Base-by-base conservation (phyloP, 2,329 filamentous ascomycete genomes). In the Arachnomyces sp. region DNA sequence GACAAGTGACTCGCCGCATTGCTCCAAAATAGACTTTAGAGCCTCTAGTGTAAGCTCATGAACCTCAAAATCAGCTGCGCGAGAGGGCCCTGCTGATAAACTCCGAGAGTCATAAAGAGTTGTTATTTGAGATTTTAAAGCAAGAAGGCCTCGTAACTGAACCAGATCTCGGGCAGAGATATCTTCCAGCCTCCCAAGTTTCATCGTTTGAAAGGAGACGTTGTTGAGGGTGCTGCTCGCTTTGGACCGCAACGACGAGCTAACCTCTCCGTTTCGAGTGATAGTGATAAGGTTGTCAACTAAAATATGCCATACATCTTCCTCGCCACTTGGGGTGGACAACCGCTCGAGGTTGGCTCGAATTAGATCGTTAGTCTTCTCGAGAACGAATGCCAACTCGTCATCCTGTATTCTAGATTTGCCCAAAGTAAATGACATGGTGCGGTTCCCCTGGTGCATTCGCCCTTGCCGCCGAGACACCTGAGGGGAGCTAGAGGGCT, bases 1-100 rank as follows among this genome's bases (percentile, higher is more conserved):
- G 11, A 84, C 71, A 4, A 96, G 73, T 0, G 78, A 80, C 56
- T 98, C 89, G 7, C 90, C 92, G 51, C 84, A 90, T 46, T 88
- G 83, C 55, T 96, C 90, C 2, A 98, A 72, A 14, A 95, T 78
- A 40, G 74, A 81, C 58, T 87, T 88, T 5, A 95, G 68, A 0
- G 84, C 82, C 48, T 94, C 86, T 2, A 95, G 73, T 16, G 86
- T 73, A 39, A 84, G 78, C 47, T 82, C 82, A 57, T 95, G 87
- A 12, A 94, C 84, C 40, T 92, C 84, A 13, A 86, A 67, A 49
- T 92, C 83, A 0, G 78, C 79, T 0, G 78, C 65, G 39, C 79
- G 76, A 8, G 71, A 74, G 2, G 75, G 68, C 0, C 82, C 74
- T 2, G 76, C 75, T 2, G 65, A 65, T 7, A 73, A 66, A 2